A percentile compares a stretch with the other conserved stretches of the same genome.
Conservation (phyloP, 2,329 filamentous ascomycete genomes). For the Trichoderma asperellum region DNA sequence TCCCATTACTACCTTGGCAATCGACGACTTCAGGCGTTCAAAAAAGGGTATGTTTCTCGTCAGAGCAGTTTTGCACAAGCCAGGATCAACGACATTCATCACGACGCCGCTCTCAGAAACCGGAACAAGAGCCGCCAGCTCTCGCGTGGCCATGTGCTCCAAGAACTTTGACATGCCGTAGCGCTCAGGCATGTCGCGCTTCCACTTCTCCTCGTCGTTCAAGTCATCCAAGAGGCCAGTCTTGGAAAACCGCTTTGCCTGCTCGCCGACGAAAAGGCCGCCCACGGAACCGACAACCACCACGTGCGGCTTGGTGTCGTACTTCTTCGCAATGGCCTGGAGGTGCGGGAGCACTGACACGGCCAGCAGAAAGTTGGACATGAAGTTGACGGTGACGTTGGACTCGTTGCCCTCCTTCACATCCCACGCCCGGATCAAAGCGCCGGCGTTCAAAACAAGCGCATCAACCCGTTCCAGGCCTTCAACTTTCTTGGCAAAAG, state of each 20-base stretch:
- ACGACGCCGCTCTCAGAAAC: conserved; percentile 38
- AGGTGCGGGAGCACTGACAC: conserved; percentile 50
- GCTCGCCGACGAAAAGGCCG: not conserved
- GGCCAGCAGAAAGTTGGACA: conserved; percentile 51
- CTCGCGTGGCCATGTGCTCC: conserved; percentile 34
- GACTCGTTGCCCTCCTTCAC: conserved; percentile 47
- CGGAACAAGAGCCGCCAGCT: conserved; percentile 37
- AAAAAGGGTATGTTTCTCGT: conserved; percentile 9
- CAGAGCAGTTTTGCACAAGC: conserved; percentile 36
- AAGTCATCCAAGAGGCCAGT: conserved; percentile 7
- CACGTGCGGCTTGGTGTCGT: conserved; percentile 44
- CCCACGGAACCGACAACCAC: conserved; percentile 38
- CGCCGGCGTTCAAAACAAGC: conserved; percentile 48
- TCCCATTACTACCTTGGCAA: conserved; percentile 15
- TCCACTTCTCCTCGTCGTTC: conserved; percentile 16
- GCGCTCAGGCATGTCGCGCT: not conserved
- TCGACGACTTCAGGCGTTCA: not conserved
- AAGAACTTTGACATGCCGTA: conserved; percentile 40
- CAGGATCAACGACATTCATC: conserved; percentile 40
- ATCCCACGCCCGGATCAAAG: conserved; percentile 30
- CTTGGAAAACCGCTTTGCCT: conserved; percentile 1
- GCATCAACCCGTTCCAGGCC: conserved; percentile 48
- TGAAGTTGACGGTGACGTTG: conserved; percentile 52
- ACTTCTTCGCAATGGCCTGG: conserved; percentile 41
- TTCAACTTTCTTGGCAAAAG: conserved; percentile 42